Conservation (phyloP, 345 rosid genomes). For the Aurinia saxatilis region DNA sequence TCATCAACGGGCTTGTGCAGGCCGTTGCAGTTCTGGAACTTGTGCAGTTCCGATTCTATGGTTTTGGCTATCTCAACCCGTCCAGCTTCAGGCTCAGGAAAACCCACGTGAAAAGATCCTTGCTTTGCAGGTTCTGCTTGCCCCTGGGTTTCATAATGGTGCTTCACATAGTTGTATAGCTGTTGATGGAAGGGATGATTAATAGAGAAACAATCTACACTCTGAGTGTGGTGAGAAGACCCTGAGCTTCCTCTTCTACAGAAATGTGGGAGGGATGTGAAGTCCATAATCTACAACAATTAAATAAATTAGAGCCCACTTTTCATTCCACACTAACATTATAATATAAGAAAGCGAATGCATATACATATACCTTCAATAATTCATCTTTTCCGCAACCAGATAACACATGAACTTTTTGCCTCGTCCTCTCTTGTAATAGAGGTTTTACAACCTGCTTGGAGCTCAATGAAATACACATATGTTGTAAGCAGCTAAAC, state of each 20-base stretch:
- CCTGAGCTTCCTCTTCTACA: conserved; percentile 82
- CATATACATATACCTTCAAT: conserved; percentile 48
- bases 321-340: conserved; percentile 13
- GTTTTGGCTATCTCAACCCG: conserved; percentile 58
- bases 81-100: conserved; percentile 60
- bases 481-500: conserved; percentile 5
- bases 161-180: conserved; percentile 76
- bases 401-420: conserved; percentile 67
- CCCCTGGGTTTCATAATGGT: conserved; percentile 36
- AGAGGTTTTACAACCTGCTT: conserved; percentile 85
- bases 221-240: conserved; percentile 47
- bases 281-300: conserved; percentile 66
- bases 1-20: conserved; percentile 26
- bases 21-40: conserved; percentile 46
- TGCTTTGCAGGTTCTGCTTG: conserved; percentile 54
- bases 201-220: conserved; percentile 48
- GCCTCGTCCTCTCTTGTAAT: conserved; percentile 86
- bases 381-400: conserved; percentile 82
- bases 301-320: background rate
- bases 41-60: conserved; percentile 69
- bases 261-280: conserved; percentile 80
- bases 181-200: conserved; percentile 89
- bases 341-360: background rate
- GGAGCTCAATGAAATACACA: background rate
- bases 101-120: conserved; percentile 82